Base-by-base conservation (phyloP, 1,284 basidiomycete species). In the Hemileia vastatrix region DNA sequence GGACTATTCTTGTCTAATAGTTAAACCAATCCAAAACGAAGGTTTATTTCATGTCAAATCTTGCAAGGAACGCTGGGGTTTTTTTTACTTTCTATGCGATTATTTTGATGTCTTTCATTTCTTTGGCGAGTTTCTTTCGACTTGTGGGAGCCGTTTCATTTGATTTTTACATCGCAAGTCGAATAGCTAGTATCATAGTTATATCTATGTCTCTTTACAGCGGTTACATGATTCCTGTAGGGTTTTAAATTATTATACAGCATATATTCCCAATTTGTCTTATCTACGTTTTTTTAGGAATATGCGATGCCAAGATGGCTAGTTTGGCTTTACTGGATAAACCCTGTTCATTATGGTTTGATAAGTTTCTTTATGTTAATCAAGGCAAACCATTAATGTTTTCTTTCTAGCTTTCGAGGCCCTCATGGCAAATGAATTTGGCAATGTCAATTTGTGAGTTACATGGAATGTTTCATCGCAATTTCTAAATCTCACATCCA, bases 361-460 rank as follows among this genome's bases (percentile, higher is more conserved):
- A n/a, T n/a, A n/a, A n/a, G n/a, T n/a, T n/a, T n/a, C n/a, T n/a
- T n/a, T n/a, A n/a, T n/a, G n/a, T n/a, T n/a, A n/a, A n/a, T n/a
- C n/a, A n/a, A n/a, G n/a, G n/a, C n/a, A n/a, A n/a, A n/a, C n/a
- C n/a, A n/a, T n/a, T n/a, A n/a, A n/a, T n/a, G n/a, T 80, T 0
- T 80, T 81, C 76, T 86, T 86, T 77, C 80, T 85, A 21, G 76
- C 85, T 0, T 92, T 88, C 81, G 83, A 86, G 67, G 86, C 83
- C 1, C 79, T 83, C 54, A 85, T 90, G 82, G 84, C 86, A 76
- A 91, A 91, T 72, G 87, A 90, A 73, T 90, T 90, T 76, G 84
- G 81, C 77, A 82, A 86, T 6, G 82, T 87, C 15, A 31, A 65
- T 63, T 32, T 69, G 67, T 62, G 24, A 61, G 58, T 47, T 54